Percentiles rank a stretch among this genome's conserved stretches.
Conservation (phyloP, 2,329 filamentous ascomycete genomes). For the Akanthomyces uredinophilus region DNA sequence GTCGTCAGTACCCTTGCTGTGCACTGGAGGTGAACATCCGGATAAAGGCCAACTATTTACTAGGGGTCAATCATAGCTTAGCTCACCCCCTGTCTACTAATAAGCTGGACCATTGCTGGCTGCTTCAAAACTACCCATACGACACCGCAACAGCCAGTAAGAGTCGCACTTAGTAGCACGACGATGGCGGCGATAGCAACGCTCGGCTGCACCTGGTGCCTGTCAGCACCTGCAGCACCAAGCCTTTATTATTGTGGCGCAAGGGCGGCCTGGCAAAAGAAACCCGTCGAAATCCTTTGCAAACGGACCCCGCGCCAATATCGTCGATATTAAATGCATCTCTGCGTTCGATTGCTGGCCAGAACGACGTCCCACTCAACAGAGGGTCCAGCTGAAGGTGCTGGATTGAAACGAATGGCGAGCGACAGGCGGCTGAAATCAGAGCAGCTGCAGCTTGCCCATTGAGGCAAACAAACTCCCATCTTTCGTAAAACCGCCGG, state of each 20-base stretch:
- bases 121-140: background rate
- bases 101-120: too few relatives aligned
- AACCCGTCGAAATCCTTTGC: too few relatives aligned
- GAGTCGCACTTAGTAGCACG: background rate
- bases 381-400: background rate
- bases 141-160: background rate
- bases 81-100: too few relatives aligned
- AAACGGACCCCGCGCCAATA: background rate
- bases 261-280: background rate
- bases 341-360: background rate
- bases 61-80: too few relatives aligned
- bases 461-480: too few relatives aligned
- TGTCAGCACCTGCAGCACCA: background rate
- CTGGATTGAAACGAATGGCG: background rate
- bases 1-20: too few relatives aligned
- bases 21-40: too few relatives aligned
- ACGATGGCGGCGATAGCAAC: background rate
- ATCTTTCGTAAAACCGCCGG: too few relatives aligned
- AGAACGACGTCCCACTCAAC: background rate
- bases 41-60: too few relatives aligned
- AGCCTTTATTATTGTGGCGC: background rate
- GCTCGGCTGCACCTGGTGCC: background rate
- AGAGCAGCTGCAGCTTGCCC: background rate
- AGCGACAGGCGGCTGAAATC: background rate
- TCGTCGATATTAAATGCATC: background rate